phyloP scores from a whole-genome alignment of 2,329 filamentous ascomycete species.

The Calonectria naviculata region DNA sequence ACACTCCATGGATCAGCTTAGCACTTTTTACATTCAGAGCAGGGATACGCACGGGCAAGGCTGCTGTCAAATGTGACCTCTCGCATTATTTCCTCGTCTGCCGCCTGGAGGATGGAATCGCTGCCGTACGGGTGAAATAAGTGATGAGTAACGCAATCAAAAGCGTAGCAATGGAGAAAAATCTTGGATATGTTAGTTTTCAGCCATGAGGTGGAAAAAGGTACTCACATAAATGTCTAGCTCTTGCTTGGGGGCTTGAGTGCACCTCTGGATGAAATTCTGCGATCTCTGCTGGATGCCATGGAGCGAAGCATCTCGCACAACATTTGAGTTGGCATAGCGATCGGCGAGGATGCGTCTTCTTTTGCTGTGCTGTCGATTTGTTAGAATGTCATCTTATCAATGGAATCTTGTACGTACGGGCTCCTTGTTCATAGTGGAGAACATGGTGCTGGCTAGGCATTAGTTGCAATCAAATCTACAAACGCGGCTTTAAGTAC shows the following conservation, averaged over 20 bases:
- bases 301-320: conserved; percentile 14
- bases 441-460: conserved; percentile 22
- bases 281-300: conserved; percentile 25
- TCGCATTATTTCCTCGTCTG: conserved; percentile 21
- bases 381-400: background rate
- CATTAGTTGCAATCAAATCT: accelerated
- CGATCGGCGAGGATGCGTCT: conserved; percentile 28
- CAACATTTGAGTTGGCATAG: conserved; percentile 30
- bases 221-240: conserved; percentile 27
- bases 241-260: conserved; percentile 1
- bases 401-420: background rate
- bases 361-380: conserved; percentile 23
- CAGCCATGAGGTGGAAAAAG: accelerated
- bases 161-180: conserved; percentile 28
- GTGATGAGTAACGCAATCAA: conserved; percentile 27
- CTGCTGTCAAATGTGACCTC: conserved; percentile 28
- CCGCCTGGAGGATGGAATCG: conserved; percentile 18
- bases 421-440: conserved; percentile 18
- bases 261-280: conserved; percentile 25
- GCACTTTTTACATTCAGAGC: background rate
- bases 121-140: conserved; percentile 30
- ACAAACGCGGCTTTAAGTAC: background rate
- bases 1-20: background rate
- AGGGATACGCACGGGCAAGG: conserved; percentile 14
- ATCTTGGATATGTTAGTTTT: background rate